Conservation (phyloP, 345 rosid genomes). For the Rhodamnia argentea region DNA sequence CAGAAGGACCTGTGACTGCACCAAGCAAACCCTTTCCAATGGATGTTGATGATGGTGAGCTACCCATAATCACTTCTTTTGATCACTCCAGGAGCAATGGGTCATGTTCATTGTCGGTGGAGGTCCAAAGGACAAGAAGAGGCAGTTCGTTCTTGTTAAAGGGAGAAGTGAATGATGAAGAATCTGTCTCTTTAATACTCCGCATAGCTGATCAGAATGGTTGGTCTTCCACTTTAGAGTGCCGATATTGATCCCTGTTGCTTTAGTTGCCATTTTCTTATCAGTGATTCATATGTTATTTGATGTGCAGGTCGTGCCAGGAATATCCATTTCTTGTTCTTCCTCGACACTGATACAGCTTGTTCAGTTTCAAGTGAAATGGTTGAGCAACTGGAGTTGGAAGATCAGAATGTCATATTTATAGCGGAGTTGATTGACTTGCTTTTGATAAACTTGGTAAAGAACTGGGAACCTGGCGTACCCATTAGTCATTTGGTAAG, state of each 20-base stretch:
- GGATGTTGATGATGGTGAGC: slow-evolving; percentile 54
- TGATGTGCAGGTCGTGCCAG: slow-evolving; percentile 52
- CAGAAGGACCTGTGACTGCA: slow-evolving; percentile 51
- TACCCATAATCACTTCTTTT: slow-evolving; percentile 37
- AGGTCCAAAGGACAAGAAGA: slow-evolving; percentile 50
- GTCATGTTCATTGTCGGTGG: slow-evolving; percentile 25
- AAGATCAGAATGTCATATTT: slow-evolving; percentile 53
- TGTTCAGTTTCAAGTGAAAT: slow-evolving; percentile 78
- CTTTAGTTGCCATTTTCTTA: neutral
- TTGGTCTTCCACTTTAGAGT: slow-evolving; percentile 10
- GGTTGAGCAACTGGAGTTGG: slow-evolving; percentile 85
- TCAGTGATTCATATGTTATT: neutral
- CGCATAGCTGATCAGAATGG: slow-evolving; percentile 68
- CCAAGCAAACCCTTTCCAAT: slow-evolving; percentile 26
- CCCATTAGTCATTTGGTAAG: slow-evolving; percentile 28
- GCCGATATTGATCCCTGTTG: neutral
- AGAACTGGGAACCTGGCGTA: slow-evolving; percentile 42
- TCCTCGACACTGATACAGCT: slow-evolving; percentile 71
- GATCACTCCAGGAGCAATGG: slow-evolving; percentile 19
- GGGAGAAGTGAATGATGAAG: slow-evolving; percentile 65
- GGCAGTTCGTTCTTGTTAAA: slow-evolving; percentile 52
- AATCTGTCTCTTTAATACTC: slow-evolving; percentile 61
- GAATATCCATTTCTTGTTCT: slow-evolving; percentile 75
- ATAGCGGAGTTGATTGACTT: slow-evolving; percentile 78
- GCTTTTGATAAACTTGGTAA: slow-evolving; percentile 47